A percentile compares a stretch with the other conserved stretches of the same genome.
These are phyloP conservation scores for Viridothelium virens DNA, from an alignment of 495 filamentous ascomycete species.

Conservation along the genomic window DNA sequence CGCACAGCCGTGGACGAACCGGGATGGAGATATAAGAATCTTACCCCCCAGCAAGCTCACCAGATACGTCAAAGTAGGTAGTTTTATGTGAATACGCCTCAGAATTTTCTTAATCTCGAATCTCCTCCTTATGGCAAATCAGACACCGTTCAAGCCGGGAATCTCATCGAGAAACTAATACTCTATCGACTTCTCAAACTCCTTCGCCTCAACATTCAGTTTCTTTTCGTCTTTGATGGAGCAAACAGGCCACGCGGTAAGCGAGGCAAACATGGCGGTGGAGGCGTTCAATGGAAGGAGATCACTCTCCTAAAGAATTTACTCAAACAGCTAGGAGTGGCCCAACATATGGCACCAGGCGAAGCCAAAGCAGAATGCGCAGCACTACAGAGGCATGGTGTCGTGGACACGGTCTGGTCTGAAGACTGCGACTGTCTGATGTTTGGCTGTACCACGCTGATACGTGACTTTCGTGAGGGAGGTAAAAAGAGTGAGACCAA, in stretches of 20 bases:
- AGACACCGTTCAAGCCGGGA: constrained; percentile 23
- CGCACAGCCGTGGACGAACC: constrained; percentile 30
- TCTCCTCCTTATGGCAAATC: neutral
- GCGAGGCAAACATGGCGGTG: constrained; percentile 11
- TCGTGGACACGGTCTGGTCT: constrained; percentile 30
- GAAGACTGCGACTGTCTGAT: constrained; percentile 29
- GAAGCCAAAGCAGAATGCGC: constrained; percentile 33
- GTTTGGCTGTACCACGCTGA: constrained; percentile 28
- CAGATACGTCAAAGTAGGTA: constrained; percentile 23
- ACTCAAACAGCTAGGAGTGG: constrained; percentile 18
- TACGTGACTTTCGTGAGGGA: constrained; percentile 21
- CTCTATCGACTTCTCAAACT: constrained; percentile 24
- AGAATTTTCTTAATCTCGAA: neutral
- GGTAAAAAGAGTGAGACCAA: constrained; percentile 20
- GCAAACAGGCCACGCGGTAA: constrained; percentile 18
- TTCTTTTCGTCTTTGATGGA: constrained; percentile 30
- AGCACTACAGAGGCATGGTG: constrained; percentile 19
- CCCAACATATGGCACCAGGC: constrained; percentile 24
- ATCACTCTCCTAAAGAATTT: constrained; percentile 19
- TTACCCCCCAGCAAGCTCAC: constrained; percentile 22
- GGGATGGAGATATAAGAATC: constrained; percentile 30
- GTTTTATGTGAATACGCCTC: neutral
- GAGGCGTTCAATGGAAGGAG: constrained; percentile 21
- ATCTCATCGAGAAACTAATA: constrained; percentile 29
- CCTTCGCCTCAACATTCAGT: constrained; percentile 27